phyloP scores from a whole-genome alignment of 192 early-diverging fungal species.

The Coemansia sp. region DNA sequence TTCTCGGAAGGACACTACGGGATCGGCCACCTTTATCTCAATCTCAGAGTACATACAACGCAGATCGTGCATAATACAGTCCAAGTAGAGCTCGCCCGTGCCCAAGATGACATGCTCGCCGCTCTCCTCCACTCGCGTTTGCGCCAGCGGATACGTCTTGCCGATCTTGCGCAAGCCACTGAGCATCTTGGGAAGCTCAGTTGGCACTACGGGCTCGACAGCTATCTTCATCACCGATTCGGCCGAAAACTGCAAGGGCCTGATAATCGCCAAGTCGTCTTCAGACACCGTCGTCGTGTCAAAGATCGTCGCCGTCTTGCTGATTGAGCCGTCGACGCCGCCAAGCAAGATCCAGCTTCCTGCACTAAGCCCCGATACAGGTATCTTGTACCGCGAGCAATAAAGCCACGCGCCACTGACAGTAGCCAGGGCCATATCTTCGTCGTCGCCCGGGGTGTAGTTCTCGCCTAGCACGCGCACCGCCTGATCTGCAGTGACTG shows the following conservation, averaged over 20 bases:
- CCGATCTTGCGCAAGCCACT: constrained; percentile 95
- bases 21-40: constrained; percentile 98
- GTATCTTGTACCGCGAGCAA: constrained; percentile 79
- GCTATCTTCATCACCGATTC: constrained; percentile 91
- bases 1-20: constrained; percentile 94
- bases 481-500: constrained; percentile 69
- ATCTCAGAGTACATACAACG: constrained; percentile 93
- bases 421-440: constrained; percentile 82
- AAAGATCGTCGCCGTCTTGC: constrained; percentile 95
- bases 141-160: constrained; percentile 89
- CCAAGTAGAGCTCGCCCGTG: constrained; percentile 94
- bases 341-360: constrained; percentile 90
- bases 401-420: constrained; percentile 76
- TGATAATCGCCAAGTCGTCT: constrained; percentile 82
- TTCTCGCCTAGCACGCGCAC: constrained; percentile 93
- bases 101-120: constrained; percentile 96
- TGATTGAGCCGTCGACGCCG: constrained; percentile 91
- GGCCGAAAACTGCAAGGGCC: constrained; percentile 80
- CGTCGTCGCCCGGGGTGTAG: constrained; percentile 90
- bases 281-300: constrained; percentile 52
- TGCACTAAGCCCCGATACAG: constrained; percentile 76
- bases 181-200: constrained; percentile 97
- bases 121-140: constrained; percentile 93
- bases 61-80: constrained; percentile 96
- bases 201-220: constrained; percentile 96